Evolutionary conservation across 2,329 filamentous ascomycete genomes (phyloP), one percentile per base, ranked within the genome.

Genomic region (Nemania sp.): DNA sequence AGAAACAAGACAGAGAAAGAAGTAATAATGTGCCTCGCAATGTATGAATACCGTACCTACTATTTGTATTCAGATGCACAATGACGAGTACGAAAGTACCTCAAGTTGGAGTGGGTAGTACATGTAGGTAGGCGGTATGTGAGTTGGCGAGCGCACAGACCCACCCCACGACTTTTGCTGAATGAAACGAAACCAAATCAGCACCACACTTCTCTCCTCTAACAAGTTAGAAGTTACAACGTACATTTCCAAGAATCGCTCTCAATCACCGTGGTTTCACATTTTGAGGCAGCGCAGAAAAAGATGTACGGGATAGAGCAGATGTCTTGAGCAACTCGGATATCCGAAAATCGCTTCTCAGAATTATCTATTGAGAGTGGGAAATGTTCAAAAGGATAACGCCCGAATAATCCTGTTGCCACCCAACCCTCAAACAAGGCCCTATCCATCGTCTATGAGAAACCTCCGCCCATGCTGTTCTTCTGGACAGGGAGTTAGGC

Each of bases 401-500:
- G 29, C 39, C 37, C 37, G n/a, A n/a, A 37, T 54, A 20, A 46
- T 17, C 25, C 25, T 40, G n/a, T 37, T 20, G 13, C 21, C 20
- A 18, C 35, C 12, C 47, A 43, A n/a, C 21, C 34, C 39, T 45
- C 15, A 37, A 15, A 32, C 39, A 54, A 56, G 39, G 7, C 40
- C 39, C 43, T 43, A 34, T 53, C 43, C 32, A 21, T 54, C 21
- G 25, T 46, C 25, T 45, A 49, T 49, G 39, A 55, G 54, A 46
- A 61, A 29, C 62, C 69, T 65, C 67, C 47, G 42, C 42, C 64
- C 63, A 64, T 54, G 6, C 53, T 40, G 12, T 59, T 35, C 34
- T 21, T 43, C 48, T 63, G 64, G 67, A 35, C 63, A 54, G n/a
- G n/a, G 60, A 68, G 69, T 69, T 65, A 69, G 65, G 69, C 68